A percentile compares a stretch with the other conserved stretches of the same genome.
phyloP scores from a whole-genome alignment of 176 grass and related monocot species.

The Lolium rigidum region DNA sequence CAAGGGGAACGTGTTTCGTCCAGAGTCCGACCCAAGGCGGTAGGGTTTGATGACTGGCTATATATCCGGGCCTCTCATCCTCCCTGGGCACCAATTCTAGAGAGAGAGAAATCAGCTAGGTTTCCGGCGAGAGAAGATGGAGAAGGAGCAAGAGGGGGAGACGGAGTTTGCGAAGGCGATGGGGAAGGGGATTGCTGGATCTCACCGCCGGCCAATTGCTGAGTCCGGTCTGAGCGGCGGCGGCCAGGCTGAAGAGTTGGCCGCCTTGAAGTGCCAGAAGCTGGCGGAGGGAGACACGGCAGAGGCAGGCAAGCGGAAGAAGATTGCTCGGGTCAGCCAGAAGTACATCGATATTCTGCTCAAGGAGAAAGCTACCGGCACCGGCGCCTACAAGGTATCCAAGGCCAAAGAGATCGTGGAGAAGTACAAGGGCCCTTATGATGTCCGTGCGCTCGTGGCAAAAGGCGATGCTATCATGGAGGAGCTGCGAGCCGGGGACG shows the following conservation, averaged over 20 bases:
- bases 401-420: accelerated
- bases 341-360: neutral
- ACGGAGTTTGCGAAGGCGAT: neutral
- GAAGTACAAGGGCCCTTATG: neutral
- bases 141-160: neutral
- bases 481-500: neutral
- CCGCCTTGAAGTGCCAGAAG: neutral
- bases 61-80: too few relatives aligned
- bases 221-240: neutral
- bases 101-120: too few relatives aligned
- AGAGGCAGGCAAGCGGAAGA: neutral
- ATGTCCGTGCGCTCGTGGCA: neutral
- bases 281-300: neutral
- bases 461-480: neutral
- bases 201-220: too few relatives aligned
- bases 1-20: too few relatives aligned
- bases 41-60: too few relatives aligned
- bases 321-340: neutral
- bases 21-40: too few relatives aligned
- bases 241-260: neutral
- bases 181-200: neutral
- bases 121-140: too few relatives aligned
- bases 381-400: neutral
- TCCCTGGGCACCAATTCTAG: too few relatives aligned
- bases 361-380: neutral